Evolutionary conservation across 2,329 filamentous ascomycete genomes (phyloP).

Genomic region (Penicillium frequentans): DNA sequence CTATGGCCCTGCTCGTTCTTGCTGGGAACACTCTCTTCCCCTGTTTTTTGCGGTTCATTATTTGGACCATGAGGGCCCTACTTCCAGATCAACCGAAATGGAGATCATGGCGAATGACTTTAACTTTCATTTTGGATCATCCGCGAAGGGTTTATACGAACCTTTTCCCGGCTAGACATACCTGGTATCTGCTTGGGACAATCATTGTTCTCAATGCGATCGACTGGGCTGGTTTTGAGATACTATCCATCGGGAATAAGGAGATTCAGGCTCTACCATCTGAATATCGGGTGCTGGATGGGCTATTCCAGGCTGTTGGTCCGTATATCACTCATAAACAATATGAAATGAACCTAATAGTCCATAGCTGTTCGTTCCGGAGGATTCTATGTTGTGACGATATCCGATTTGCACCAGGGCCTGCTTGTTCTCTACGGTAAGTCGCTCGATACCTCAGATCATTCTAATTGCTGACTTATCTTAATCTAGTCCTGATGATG

Average conservation of each 20-base stretch:
- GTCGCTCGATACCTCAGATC: not conserved
- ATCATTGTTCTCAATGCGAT: constrained; percentile 61
- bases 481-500: constrained; percentile 37
- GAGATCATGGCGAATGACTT: constrained; percentile 31
- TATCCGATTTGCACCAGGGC: constrained; percentile 53
- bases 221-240: constrained; percentile 66
- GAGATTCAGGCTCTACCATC: constrained; percentile 54
- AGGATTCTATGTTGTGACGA: constrained; percentile 65
- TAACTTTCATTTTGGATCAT: constrained; percentile 38
- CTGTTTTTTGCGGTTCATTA: constrained; percentile 59
- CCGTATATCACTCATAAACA: not conserved
- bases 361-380: constrained; percentile 56
- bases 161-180: constrained; percentile 63
- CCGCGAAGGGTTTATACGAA: constrained; percentile 39
- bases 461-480: constrained; percentile 7
- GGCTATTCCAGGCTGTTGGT: constrained; percentile 63
- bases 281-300: constrained; percentile 60
- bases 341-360: not conserved
- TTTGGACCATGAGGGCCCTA: constrained; percentile 51
- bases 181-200: constrained; percentile 66
- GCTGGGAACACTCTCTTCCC: constrained; percentile 68
- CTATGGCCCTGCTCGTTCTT: constrained; percentile 59
- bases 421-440: constrained; percentile 34
- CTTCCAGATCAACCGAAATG: constrained; percentile 28
- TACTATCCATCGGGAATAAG: constrained; percentile 64